Percentiles rank a stretch among this genome's conserved stretches.
phyloP scores from a whole-genome alignment of 1,284 basidiomycete genomes.

The Heliocybe sulcata region DNA sequence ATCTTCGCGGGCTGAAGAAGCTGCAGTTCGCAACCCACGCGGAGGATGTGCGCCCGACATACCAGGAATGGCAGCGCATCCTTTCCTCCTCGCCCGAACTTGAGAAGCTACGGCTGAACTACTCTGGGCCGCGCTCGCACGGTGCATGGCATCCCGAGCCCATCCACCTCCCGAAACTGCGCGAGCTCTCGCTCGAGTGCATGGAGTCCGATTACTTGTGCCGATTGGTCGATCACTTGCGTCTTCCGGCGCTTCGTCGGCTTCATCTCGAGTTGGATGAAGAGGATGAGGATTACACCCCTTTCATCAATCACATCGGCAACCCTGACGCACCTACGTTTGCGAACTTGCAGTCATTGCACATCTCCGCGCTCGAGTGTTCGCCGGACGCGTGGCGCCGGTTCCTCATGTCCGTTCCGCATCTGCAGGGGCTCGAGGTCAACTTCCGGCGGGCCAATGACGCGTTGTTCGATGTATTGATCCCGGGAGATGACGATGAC shows the following conservation, averaged over 20 bases:
- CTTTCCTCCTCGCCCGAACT: constrained; percentile 39
- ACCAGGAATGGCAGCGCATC: constrained; percentile 43
- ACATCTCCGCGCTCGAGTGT: constrained; percentile 40
- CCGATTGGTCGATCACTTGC: constrained; percentile 32
- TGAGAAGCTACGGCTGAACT: constrained; percentile 41
- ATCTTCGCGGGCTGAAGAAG: constrained; percentile 37
- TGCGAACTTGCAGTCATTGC: constrained; percentile 32
- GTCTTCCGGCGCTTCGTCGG: constrained; percentile 32
- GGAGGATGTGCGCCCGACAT: constrained; percentile 47
- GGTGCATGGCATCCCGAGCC: constrained; percentile 23
- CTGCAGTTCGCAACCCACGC: constrained; percentile 55
- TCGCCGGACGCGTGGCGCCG: constrained; percentile 25
- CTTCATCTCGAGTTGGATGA: constrained; percentile 45
- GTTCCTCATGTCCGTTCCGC: constrained; percentile 27
- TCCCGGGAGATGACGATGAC: background rate
- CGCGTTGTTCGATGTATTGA: background rate
- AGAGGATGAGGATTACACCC: background rate
- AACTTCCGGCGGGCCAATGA: constrained; percentile 31
- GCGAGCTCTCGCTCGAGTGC: constrained; percentile 41
- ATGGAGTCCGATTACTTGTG: constrained; percentile 44
- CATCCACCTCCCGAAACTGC: constrained; percentile 32
- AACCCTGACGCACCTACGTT: constrained; percentile 18
- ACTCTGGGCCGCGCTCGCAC: constrained; percentile 40
- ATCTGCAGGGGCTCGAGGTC: constrained; percentile 34
- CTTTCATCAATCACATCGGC: constrained; percentile 31